Conservation (phyloP, 2,329 filamentous ascomycete species). For the Claviceps sp. region DNA sequence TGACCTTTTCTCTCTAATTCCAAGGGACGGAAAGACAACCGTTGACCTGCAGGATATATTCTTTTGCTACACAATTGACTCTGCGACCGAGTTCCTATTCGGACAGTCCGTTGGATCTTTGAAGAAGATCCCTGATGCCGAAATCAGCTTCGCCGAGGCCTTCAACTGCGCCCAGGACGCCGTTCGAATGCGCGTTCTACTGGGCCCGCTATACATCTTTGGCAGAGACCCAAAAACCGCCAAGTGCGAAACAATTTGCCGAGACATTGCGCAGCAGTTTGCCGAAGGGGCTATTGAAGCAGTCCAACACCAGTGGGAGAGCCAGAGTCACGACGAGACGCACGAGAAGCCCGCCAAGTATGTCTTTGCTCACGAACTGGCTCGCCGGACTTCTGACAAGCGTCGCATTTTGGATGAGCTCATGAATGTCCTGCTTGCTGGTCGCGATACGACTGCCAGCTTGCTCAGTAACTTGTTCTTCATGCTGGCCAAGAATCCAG, state of each 20-base stretch:
- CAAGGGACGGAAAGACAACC: slow-evolving; percentile 16
- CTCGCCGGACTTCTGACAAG: slow-evolving; percentile 18
- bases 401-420: slow-evolving; percentile 16
- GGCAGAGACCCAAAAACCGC: slow-evolving; percentile 51
- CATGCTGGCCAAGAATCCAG: slow-evolving; percentile 20
- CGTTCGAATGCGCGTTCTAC: slow-evolving; percentile 22
- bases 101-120: slow-evolving; percentile 36
- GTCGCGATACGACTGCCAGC: slow-evolving; percentile 40
- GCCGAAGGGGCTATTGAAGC: slow-evolving; percentile 48
- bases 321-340: slow-evolving; percentile 8
- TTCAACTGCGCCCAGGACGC: slow-evolving; percentile 3
- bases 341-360: slow-evolving; percentile 12
- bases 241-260: slow-evolving; percentile 37
- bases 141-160: slow-evolving; percentile 14
- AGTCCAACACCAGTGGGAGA: slow-evolving; percentile 29
- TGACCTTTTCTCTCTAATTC: slow-evolving; percentile 16
- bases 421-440: slow-evolving; percentile 31
- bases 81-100: slow-evolving; percentile 44
- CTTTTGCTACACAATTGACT: slow-evolving; percentile 35
- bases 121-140: slow-evolving; percentile 6
- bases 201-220: slow-evolving; percentile 34
- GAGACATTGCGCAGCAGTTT: slow-evolving; percentile 28
- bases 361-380: slow-evolving; percentile 19
- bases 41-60: slow-evolving; percentile 34
- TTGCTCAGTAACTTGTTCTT: slow-evolving; percentile 35